Percentiles rank a stretch among this genome's conserved stretches.
phyloP scores from a whole-genome alignment of 2,329 filamentous ascomycete genomes.

The Lachnum nothofagi region DNA sequence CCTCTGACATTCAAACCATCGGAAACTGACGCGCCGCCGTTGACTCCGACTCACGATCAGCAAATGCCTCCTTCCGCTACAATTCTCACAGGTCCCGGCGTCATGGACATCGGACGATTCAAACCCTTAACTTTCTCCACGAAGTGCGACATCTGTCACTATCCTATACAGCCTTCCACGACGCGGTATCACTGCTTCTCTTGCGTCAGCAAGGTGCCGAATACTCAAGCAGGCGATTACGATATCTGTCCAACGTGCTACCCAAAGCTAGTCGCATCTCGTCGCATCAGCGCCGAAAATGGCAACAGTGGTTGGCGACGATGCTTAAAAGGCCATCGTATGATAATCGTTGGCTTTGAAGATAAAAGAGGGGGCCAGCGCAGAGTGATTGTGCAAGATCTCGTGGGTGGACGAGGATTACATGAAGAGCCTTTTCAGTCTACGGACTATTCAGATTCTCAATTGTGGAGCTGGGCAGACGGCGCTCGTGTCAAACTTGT shows the following conservation, averaged over 20 bases:
- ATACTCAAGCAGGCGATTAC: slow-evolving; percentile 64
- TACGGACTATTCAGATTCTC: slow-evolving; percentile 34
- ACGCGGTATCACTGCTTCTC: slow-evolving; percentile 74
- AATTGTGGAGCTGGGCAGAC: slow-evolving; percentile 50
- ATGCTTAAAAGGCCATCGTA: slow-evolving; percentile 75
- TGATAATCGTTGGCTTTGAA: slow-evolving; percentile 74
- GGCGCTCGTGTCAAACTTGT: slow-evolving; percentile 44
- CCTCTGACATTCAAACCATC: slow-evolving; percentile 61
- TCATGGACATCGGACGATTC: slow-evolving; percentile 47
- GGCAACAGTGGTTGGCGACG: slow-evolving; percentile 77
- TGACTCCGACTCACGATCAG: slow-evolving; percentile 39
- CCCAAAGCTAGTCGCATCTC: slow-evolving; percentile 54
- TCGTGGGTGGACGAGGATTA: slow-evolving; percentile 72
- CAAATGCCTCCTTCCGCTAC: slow-evolving; percentile 43
- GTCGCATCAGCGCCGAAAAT: slow-evolving; percentile 67
- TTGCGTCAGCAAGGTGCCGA: slow-evolving; percentile 54
- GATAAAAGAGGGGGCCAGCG: slow-evolving; percentile 62
- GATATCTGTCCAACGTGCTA: slow-evolving; percentile 82
- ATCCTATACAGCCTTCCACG: slow-evolving; percentile 63
- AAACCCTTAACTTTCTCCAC: slow-evolving; percentile 67
- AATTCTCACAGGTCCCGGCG: slow-evolving; percentile 44
- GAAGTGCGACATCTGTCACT: slow-evolving; percentile 72
- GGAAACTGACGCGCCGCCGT: slow-evolving; percentile 34
- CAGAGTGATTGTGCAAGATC: slow-evolving; percentile 62
- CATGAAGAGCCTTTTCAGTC: slow-evolving; percentile 47